phyloP scores from a whole-genome alignment of 1,284 basidiomycete genomes.

The Ceratobasidium sp. region DNA sequence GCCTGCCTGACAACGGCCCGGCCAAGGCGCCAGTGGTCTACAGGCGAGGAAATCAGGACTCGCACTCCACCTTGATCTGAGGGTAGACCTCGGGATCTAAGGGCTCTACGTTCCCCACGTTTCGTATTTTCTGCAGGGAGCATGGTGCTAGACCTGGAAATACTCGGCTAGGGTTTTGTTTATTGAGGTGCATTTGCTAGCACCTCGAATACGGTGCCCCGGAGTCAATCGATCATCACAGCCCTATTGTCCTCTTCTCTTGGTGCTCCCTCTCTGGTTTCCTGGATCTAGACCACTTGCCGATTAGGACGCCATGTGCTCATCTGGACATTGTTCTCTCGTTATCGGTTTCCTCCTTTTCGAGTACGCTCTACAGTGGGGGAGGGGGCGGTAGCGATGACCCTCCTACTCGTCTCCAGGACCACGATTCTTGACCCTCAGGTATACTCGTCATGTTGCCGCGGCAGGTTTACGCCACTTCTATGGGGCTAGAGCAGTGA shows the following conservation, averaged over 20 bases:
- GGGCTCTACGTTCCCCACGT: too few relatives aligned
- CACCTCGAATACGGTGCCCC: background rate
- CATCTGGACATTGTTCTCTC: background rate
- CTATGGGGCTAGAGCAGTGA: background rate
- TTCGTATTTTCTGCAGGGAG: too few relatives aligned
- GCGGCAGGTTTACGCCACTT: background rate
- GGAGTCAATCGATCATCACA: background rate
- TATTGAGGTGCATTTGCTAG: background rate
- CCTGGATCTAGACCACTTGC: background rate
- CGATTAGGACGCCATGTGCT: background rate
- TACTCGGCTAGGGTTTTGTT: too few relatives aligned
- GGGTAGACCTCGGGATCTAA: too few relatives aligned
- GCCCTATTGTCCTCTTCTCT: background rate
- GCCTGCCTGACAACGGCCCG: too few relatives aligned
- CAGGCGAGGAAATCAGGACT: too few relatives aligned
- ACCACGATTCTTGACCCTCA: too few relatives aligned
- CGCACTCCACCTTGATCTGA: too few relatives aligned
- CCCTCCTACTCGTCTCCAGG: background rate
- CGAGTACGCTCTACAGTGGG: background rate
- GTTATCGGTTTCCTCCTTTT: background rate
- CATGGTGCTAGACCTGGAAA: too few relatives aligned
- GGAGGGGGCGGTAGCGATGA: background rate
- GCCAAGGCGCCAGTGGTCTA: too few relatives aligned
- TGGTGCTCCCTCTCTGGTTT: background rate
- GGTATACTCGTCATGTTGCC: background rate